phyloP scores from a whole-genome alignment of 768 basidiomycete species.

The Mrakia hoshinonis region DNA sequence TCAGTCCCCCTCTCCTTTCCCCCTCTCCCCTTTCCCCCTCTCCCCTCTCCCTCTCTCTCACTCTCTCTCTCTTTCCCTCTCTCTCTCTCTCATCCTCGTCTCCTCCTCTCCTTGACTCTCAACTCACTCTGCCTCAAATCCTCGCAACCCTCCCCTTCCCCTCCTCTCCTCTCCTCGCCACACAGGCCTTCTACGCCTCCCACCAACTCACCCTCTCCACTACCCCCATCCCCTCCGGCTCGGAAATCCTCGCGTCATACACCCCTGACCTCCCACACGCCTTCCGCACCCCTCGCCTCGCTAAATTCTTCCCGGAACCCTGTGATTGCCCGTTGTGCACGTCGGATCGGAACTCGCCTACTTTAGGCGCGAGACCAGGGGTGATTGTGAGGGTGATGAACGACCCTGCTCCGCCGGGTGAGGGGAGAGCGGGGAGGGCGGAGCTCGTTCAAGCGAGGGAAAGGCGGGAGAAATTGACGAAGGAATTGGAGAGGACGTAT shows the following conservation, averaged over 20 bases:
- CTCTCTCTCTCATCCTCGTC: too few relatives aligned
- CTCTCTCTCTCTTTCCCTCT: neutral
- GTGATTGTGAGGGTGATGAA: conserved; percentile 1
- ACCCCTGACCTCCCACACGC: conserved; percentile 25
- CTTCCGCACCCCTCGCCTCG: conserved; percentile 20
- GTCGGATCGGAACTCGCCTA: conserved; percentile 4
- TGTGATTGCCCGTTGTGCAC: conserved; percentile 23
- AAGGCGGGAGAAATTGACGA: neutral
- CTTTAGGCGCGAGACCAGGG: conserved; percentile 7
- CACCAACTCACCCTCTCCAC: conserved; percentile 18
- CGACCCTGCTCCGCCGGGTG: neutral
- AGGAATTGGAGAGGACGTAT: conserved; percentile 21
- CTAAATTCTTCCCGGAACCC: conserved; percentile 13
- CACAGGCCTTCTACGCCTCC: conserved; percentile 21
- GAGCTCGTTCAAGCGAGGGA: neutral
- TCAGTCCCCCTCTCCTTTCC: neutral
- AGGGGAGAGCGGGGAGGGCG: neutral
- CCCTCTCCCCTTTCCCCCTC: neutral
- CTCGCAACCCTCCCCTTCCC: too few relatives aligned
- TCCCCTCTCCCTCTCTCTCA: neutral
- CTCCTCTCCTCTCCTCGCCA: too few relatives aligned
- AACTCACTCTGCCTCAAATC: too few relatives aligned
- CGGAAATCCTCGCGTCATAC: conserved; percentile 24
- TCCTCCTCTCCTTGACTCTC: too few relatives aligned
- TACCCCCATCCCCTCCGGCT: conserved; percentile 1